Conservation (phyloP, 2,329 filamentous ascomycete species). For the Tolypocladium endophyticum region DNA sequence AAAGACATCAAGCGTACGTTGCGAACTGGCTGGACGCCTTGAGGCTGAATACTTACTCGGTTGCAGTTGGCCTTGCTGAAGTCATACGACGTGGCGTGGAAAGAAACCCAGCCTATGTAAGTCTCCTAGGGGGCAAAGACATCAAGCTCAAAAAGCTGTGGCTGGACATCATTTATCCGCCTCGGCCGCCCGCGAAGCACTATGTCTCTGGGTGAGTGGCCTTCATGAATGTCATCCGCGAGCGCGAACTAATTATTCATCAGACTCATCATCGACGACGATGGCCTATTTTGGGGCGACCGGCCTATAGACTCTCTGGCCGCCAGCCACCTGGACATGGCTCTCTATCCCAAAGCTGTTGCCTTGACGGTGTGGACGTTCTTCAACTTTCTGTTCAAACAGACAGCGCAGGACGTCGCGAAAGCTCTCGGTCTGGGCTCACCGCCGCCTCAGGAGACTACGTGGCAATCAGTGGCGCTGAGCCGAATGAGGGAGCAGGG, state of each 20-base stretch:
- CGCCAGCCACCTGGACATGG: slow-evolving; percentile 33
- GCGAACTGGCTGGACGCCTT: too few relatives aligned
- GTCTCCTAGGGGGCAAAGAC: slow-evolving; percentile 31
- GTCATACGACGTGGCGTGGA: slow-evolving; percentile 26
- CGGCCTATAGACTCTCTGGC: slow-evolving; percentile 36
- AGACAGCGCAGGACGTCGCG: slow-evolving; percentile 31
- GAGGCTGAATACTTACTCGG: slow-evolving; percentile 5
- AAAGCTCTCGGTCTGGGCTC: slow-evolving; percentile 33
- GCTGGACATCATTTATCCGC: slow-evolving; percentile 53
- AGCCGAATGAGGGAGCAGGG: slow-evolving; percentile 16
- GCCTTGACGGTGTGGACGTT: slow-evolving; percentile 42
- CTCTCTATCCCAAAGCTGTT: slow-evolving; percentile 43
- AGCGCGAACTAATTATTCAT: not conserved
- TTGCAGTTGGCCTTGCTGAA: slow-evolving; percentile 19
- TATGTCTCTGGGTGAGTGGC: slow-evolving; percentile 45
- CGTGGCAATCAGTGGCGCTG: slow-evolving; percentile 20
- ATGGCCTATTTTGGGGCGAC: slow-evolving; percentile 35
- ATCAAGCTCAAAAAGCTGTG: slow-evolving; percentile 41
- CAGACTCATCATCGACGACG: slow-evolving; percentile 40
- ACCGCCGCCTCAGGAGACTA: slow-evolving; percentile 13
- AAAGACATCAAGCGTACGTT: slow-evolving; percentile 35
- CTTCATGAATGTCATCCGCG: slow-evolving; percentile 8
- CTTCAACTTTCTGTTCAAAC: slow-evolving; percentile 32
- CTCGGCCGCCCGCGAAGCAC: slow-evolving; percentile 47
- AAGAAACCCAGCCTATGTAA: slow-evolving; percentile 29